phyloP scores from a whole-genome alignment of 1,284 basidiomycete species.

The Schizophyllum amplum region DNA sequence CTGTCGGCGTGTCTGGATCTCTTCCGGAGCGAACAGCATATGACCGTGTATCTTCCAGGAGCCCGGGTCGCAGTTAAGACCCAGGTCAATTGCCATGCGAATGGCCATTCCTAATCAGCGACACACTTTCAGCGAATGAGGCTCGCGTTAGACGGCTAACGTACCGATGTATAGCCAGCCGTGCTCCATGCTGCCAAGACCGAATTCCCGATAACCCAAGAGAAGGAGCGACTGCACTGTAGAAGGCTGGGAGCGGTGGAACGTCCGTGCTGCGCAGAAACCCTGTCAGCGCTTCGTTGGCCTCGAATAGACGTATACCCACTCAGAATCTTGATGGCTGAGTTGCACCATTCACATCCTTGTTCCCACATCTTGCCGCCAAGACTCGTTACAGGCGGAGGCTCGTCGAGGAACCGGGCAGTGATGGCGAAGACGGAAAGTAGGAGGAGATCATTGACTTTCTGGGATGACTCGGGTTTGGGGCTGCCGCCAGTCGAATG shows the following conservation, averaged over 20 bases:
- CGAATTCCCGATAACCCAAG: constrained; percentile 76
- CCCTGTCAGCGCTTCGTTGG: neutral
- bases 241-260: constrained; percentile 57
- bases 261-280: constrained; percentile 54
- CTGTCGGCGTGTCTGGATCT: constrained; percentile 69
- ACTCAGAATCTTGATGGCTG: constrained; percentile 67
- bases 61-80: constrained; percentile 73
- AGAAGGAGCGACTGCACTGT: constrained; percentile 74
- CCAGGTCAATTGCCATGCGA: constrained; percentile 77
- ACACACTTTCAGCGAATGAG: too few relatives aligned
- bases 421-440: constrained; percentile 75
- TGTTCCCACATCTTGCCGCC: constrained; percentile 65
- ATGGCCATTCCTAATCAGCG: constrained; percentile 56
- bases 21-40: constrained; percentile 63
- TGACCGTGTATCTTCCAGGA: constrained; percentile 63
- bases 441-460: constrained; percentile 63
- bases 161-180: constrained; percentile 75
- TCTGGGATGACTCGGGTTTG: constrained; percentile 44
- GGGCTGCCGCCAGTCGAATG: constrained; percentile 20
- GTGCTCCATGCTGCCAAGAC: constrained; percentile 72
- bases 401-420: constrained; percentile 56
- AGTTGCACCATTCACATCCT: constrained; percentile 58
- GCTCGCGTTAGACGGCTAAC: constrained; percentile 15
- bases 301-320: constrained; percentile 12
- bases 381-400: constrained; percentile 29